These are phyloP conservation scores for Chalciporus chontae DNA, from an alignment of 768 basidiomycete genomes.

Conservation along the genomic window DNA sequence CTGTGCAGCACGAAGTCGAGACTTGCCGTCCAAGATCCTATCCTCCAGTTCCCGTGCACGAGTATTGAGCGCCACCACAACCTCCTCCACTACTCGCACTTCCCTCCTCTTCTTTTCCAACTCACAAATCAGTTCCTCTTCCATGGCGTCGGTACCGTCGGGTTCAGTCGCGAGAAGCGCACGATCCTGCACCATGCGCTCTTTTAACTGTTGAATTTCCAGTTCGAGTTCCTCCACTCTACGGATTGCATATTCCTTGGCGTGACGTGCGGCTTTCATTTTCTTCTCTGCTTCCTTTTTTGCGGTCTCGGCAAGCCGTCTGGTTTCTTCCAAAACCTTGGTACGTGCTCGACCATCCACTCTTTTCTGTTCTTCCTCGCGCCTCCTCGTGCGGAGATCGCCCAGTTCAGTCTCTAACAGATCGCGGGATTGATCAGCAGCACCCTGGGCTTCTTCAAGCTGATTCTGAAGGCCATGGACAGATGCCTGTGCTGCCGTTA, in stretches of 20 bases:
- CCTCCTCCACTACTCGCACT: constrained; percentile 57
- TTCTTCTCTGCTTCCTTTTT: constrained; percentile 88
- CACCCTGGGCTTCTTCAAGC: constrained; percentile 55
- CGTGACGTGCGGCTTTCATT: constrained; percentile 62
- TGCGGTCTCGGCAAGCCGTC: constrained; percentile 73
- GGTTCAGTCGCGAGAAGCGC: constrained; percentile 46
- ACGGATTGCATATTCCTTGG: constrained; percentile 58
- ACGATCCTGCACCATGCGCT: constrained; percentile 54
- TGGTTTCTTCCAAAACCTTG: constrained; percentile 82
- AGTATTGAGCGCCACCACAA: constrained; percentile 55
- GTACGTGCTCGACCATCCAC: constrained; percentile 79
- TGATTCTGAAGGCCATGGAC: constrained; percentile 70
- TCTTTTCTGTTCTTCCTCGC: constrained; percentile 77
- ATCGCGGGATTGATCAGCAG: constrained; percentile 56
- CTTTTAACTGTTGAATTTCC: constrained; percentile 55
- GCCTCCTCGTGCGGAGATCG: constrained; percentile 67
- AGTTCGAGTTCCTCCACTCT: constrained; percentile 57
- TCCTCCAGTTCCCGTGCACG: constrained; percentile 76
- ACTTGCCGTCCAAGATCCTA: constrained; percentile 59
- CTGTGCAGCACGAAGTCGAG: constrained; percentile 53
- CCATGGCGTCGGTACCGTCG: constrained; percentile 41
- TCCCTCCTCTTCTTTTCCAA: constrained; percentile 59
- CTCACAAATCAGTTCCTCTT: constrained; percentile 41
- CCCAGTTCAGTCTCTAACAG: constrained; percentile 73
- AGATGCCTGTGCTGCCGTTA: constrained; percentile 55